Percentiles rank a stretch among this genome's conserved stretches.
phyloP scores from a whole-genome alignment of 2,329 filamentous ascomycete species.

The Dichotomopilus funicola region DNA sequence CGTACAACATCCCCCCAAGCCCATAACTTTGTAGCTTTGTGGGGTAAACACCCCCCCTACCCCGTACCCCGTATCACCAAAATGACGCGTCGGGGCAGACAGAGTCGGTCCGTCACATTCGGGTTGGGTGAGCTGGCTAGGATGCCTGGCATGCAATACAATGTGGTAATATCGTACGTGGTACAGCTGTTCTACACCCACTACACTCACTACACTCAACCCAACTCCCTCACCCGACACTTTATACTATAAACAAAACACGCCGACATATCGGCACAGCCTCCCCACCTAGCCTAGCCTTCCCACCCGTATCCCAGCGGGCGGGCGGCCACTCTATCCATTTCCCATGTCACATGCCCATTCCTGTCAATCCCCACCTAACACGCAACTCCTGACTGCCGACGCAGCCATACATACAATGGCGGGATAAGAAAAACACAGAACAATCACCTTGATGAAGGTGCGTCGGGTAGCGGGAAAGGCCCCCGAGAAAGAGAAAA shows the following conservation, averaged over 20 bases:
- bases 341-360: neutral
- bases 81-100: neutral
- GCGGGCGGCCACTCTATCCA: constrained; percentile 5
- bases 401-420: no score
- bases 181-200: constrained; percentile 14
- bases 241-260: neutral
- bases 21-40: no score
- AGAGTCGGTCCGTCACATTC: neutral
- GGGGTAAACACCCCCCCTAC: no score
- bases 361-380: neutral
- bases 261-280: constrained; percentile 1
- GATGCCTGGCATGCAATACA: neutral
- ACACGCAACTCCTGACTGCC: neutral
- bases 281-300: neutral
- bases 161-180: constrained; percentile 1
- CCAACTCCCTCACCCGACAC: no score
- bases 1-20: no score
- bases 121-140: constrained; percentile 8
- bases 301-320: no score
- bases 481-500: neutral
- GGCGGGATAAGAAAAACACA: neutral
- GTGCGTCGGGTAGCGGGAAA: no score
- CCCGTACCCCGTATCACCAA: no score
- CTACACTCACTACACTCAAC: no score
- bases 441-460: neutral